Percentiles rank a stretch among this genome's conserved stretches.
phyloP scores from a whole-genome alignment of 176 grass and related monocot species.

The Raddia distichophylla region DNA sequence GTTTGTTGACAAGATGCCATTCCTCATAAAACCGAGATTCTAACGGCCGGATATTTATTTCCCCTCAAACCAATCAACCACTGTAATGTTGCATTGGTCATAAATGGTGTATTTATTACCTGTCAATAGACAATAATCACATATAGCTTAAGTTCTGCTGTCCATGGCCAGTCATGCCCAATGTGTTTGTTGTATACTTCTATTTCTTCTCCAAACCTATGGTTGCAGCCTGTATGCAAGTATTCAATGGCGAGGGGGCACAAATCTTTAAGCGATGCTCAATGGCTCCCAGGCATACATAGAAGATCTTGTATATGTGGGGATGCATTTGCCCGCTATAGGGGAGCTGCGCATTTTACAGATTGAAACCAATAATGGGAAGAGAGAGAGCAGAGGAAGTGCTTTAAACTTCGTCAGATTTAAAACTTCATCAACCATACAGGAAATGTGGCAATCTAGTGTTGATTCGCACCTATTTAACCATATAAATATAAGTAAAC shows the following conservation, averaged over 20 bases:
- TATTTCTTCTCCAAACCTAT: neutral
- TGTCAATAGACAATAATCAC: constrained; percentile 67
- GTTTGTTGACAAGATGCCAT: constrained; percentile 83
- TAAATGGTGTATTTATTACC: constrained; percentile 47
- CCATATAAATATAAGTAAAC: too few species aligned
- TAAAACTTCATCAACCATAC: neutral
- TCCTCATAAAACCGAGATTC: constrained; percentile 80
- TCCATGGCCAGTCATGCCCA: neutral
- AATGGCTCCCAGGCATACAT: too few species aligned
- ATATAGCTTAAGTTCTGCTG: constrained; percentile 36
- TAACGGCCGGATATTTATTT: constrained; percentile 34
- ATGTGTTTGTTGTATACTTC: neutral
- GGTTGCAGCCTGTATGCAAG: neutral
- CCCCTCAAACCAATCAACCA: constrained; percentile 25
- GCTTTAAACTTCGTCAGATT: neutral
- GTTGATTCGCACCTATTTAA: neutral
- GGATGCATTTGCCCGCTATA: too few species aligned
- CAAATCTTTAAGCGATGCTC: too few species aligned
- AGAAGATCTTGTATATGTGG: too few species aligned
- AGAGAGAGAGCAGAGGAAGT: neutral
- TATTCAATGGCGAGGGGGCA: too few species aligned
- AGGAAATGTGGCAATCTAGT: neutral
- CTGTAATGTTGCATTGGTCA: constrained; percentile 28
- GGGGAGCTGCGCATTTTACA: neutral
- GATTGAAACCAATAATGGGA: neutral